Base-by-base conservation (phyloP, 345 rosid genomes). In the Sisymbrium irio region DNA sequence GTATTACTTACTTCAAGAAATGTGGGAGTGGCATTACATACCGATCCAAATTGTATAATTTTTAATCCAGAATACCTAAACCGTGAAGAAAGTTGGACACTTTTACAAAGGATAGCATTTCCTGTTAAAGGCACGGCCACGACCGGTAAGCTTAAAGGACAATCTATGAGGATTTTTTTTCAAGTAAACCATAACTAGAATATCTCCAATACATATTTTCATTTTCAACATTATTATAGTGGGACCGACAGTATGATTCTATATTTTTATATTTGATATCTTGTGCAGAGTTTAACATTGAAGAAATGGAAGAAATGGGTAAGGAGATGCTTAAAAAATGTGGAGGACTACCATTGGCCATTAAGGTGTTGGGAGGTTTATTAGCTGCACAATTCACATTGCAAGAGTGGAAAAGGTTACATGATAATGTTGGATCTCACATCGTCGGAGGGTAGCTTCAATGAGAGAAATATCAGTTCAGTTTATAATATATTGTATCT, bases 41-140 rank as follows among this genome's bases (percentile, higher is more conserved):
- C 75, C 0, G 59, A 76, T 73, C 71, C 67, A 6, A 37, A 25
- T 2, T 51, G 70, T 20, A n/a, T 54, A 28, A 17, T 9, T 22
- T 54, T 72, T 9, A 62, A 69, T 22, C 77, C 62, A 28, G 3
- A 12, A 0, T 56, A 19, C 18, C 47, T 82, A 35, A 65, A 65
- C 0, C 69, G 13, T 0, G 7, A 66, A 30, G 33, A 30, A 30
- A 30, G 33, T 30, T 30, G 33, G 33, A 30, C 33, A 30, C 33
- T 30, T 30, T 65, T 86, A 2, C 80, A 5, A 36, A 78, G 25
- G 73, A 82, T 73, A 53, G 84, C 45, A 0, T 77, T 80, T 36
- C 73, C 67, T 3, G 25, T 22, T 22, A 22, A 22, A 22, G 3
- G 45, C 32, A 44, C 44, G 50, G 3, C 51, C 32, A 44, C 44